phyloP scores from a whole-genome alignment of 2,329 filamentous ascomycete species.

The Hymenoscyphus occultus region DNA sequence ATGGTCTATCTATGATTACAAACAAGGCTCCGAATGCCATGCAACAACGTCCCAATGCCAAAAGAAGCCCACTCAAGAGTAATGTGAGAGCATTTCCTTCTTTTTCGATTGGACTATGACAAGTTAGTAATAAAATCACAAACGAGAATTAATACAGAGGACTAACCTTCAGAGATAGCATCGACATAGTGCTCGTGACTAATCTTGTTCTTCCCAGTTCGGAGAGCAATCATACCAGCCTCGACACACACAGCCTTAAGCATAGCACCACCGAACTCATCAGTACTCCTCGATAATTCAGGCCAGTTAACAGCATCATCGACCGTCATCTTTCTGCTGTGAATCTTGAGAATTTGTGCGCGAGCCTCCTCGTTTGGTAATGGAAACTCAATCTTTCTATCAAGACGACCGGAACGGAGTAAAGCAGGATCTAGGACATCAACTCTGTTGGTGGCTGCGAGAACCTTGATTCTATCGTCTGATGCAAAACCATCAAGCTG shows the following conservation, averaged over 20 bases:
- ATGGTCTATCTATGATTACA: constrained; percentile 8
- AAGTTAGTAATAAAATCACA: neutral
- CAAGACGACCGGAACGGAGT: constrained; percentile 85
- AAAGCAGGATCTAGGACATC: constrained; percentile 91
- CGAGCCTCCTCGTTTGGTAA: constrained; percentile 96
- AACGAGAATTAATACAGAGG: neutral
- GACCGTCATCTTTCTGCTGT: constrained; percentile 97
- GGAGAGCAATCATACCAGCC: constrained; percentile 96
- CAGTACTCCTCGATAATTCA: constrained; percentile 91
- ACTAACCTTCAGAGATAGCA: constrained; percentile 77
- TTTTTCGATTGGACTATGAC: constrained; percentile 4
- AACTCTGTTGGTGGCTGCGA: constrained; percentile 91
- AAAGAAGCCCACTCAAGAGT: neutral
- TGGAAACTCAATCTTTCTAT: constrained; percentile 98
- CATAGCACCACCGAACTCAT: constrained; percentile 97
- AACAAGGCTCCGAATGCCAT: constrained; percentile 5
- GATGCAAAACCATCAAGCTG: constrained; percentile 97
- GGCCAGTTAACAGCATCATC: constrained; percentile 93
- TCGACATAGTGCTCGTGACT: constrained; percentile 98
- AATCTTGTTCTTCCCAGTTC: constrained; percentile 93
- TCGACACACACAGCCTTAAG: constrained; percentile 98
- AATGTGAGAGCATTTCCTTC: constrained; percentile 9
- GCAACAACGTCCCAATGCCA: neutral
- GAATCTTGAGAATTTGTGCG: constrained; percentile 95
- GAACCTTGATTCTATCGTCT: constrained; percentile 93